A percentile compares a stretch with the other conserved stretches of the same genome.
These are phyloP conservation scores for Marvania coccoides DNA, from an alignment of 139 green algal species.

Conservation along the genomic window DNA sequence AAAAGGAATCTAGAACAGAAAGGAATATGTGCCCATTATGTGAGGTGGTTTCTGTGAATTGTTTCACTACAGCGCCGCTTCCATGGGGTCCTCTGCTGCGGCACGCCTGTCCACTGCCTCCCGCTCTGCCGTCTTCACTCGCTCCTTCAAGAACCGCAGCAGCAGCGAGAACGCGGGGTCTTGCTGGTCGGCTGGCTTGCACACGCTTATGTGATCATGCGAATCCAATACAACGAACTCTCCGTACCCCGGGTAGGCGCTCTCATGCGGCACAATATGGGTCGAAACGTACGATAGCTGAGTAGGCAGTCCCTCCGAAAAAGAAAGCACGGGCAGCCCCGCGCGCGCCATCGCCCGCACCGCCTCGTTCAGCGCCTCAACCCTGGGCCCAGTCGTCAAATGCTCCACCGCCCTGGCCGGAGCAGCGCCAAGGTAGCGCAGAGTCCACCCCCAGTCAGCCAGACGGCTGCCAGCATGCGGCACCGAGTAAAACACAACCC, in stretches of 20 bases:
- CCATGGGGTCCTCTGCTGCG: no score
- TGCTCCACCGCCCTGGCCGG: slow-evolving; percentile 48
- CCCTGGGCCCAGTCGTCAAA: slow-evolving; percentile 54
- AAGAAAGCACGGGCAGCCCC: slow-evolving; percentile 41
- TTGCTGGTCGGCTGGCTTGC: slow-evolving; percentile 45
- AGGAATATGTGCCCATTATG: no score
- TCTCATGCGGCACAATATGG: slow-evolving; percentile 58
- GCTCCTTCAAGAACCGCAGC: slow-evolving; percentile 22
- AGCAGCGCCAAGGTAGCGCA: slow-evolving; percentile 57
- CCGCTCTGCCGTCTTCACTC: no score
- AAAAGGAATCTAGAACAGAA: neutral
- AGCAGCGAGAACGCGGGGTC: slow-evolving; percentile 26
- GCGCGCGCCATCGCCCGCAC: slow-evolving; percentile 33
- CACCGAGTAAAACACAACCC: slow-evolving; percentile 71
- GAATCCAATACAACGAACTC: slow-evolving; percentile 45
- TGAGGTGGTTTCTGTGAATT: no score
- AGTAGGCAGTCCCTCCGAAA: slow-evolving; percentile 54
- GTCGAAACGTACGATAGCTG: slow-evolving; percentile 41
- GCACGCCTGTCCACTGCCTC: no score
- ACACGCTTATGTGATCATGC: slow-evolving; percentile 69
- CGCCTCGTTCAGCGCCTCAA: slow-evolving; percentile 53
- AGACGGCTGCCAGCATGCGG: slow-evolving; percentile 69
- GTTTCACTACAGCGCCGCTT: no score
- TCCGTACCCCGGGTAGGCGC: slow-evolving; percentile 64
- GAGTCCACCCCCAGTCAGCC: slow-evolving; percentile 67